Evolutionary conservation across 1,139 yeast genomes (phyloP).

Genomic region (Blastobotrys persicus): DNA sequence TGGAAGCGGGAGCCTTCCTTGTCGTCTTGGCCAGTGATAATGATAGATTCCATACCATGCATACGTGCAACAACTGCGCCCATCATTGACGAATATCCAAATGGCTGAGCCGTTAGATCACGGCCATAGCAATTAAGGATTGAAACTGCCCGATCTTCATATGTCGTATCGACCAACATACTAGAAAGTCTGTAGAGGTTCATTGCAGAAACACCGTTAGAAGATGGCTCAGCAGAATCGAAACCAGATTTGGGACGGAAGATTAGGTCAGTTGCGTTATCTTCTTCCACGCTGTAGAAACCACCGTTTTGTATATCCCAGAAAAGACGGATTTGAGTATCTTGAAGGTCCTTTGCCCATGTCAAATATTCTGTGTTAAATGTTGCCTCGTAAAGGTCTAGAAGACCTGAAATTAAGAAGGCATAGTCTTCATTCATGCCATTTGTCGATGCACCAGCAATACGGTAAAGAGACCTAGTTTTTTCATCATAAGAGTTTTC

Average conservation of each 20-base stretch:
- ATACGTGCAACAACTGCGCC: constrained; percentile 26
- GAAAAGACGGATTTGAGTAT: constrained; percentile 34
- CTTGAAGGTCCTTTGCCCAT: constrained; percentile 37
- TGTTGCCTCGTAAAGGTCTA: constrained; percentile 39
- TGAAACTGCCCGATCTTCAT: constrained; percentile 27
- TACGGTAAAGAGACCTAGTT: constrained; percentile 25
- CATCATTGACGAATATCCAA: constrained; percentile 33
- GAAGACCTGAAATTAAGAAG: constrained; percentile 36
- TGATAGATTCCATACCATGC: constrained; percentile 24
- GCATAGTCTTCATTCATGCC: constrained; percentile 42
- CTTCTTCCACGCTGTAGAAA: constrained; percentile 31
- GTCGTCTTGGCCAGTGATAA: constrained; percentile 27
- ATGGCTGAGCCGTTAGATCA: constrained; percentile 37
- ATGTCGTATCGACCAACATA: constrained; percentile 28
- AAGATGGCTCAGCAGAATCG: constrained; percentile 42
- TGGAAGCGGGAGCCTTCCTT: constrained; percentile 11
- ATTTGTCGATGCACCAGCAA: constrained; percentile 23
- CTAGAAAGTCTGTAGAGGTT: constrained; percentile 35
- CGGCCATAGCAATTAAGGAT: constrained; percentile 33
- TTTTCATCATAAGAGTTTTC: constrained; percentile 27
- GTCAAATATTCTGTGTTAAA: constrained; percentile 31
- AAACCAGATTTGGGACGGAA: constrained; percentile 39
- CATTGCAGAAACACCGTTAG: constrained; percentile 38
- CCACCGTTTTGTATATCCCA: constrained; percentile 39
- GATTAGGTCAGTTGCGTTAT: constrained; percentile 27